Evolutionary conservation across 768 basidiomycete genomes (phyloP).

Genomic region (Boletales sp.): DNA sequence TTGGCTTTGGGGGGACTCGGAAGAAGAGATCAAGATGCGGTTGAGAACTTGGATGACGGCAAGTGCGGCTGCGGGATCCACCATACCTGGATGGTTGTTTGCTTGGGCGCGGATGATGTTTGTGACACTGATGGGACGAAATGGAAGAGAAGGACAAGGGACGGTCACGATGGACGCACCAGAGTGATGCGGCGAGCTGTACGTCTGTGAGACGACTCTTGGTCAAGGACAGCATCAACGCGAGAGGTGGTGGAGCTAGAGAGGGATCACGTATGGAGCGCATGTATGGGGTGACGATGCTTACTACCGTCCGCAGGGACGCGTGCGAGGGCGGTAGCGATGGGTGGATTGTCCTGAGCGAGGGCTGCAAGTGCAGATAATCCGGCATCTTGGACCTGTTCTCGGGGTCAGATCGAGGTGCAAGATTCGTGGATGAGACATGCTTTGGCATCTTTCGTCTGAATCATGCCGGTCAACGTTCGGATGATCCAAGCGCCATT

Average conservation of each 20-base stretch:
- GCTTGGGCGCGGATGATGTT: slow-evolving; percentile 55
- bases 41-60: slow-evolving; percentile 72
- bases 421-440: too few relatives aligned
- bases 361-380: slow-evolving; percentile 63
- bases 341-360: slow-evolving; percentile 54
- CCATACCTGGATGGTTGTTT: slow-evolving; percentile 23
- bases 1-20: slow-evolving; percentile 41
- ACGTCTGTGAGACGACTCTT: slow-evolving; percentile 59
- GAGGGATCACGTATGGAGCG: slow-evolving; percentile 3
- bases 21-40: slow-evolving; percentile 46
- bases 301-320: slow-evolving; percentile 38
- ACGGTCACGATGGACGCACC: slow-evolving; percentile 38
- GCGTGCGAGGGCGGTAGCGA: slow-evolving; percentile 50
- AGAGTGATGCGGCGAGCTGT: slow-evolving; percentile 68
- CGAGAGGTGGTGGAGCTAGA: slow-evolving; percentile 26
- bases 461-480: slow-evolving; percentile 46
- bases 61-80: slow-evolving; percentile 47
- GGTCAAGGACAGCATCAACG: slow-evolving; percentile 45
- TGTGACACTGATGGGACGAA: slow-evolving; percentile 43
- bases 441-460: slow-evolving; percentile 55
- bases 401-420: neutral
- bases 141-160: neutral
- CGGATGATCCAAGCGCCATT: slow-evolving; percentile 61
- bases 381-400: slow-evolving; percentile 63
- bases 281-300: slow-evolving; percentile 19